Base-by-base conservation (phyloP, 2,329 filamentous ascomycete genomes). In the Pyrenochaeta sp. region DNA sequence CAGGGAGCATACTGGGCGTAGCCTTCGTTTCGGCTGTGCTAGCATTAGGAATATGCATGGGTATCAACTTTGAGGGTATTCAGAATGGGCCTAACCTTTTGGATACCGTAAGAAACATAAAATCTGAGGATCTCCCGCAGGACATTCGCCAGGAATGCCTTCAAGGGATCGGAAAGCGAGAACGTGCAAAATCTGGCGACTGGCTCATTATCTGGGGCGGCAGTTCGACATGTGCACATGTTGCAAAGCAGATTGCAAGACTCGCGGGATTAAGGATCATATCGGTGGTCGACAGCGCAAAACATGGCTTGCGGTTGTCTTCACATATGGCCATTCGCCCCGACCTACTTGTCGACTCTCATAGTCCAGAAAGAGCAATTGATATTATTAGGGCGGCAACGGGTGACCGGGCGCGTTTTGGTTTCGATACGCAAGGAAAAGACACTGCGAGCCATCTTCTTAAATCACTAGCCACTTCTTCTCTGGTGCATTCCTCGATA, bases 151-250 rank as follows among this genome's bases (percentile, higher is more conserved):
- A 79, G 4, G 89, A 92, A 68, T 88, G 86, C 50, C 79, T 90
- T n/a, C 69, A 80, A 0, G 81, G 82, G 0, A 84, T 89, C 5
- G 59, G 68, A 0, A 66, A 76, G 1, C 64, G 71, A 0, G 87
- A 90, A 57, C 77, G 86, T 7, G 83, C 86, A 1, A 77, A 78
- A 36, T 62, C 74, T 0, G 88, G 87, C 0, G 89, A 92, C 54
- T 92, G 88, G 84, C 75, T 92, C 33, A 86, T 85, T 1, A 85
- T 92, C 41, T 92, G 90, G 89, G 90, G 90, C 51, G 90, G 72
- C 7, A 91, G 88, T 1, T 89, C 88, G 0, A 90, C 87, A 0
- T 90, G 87, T 1, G 90, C 88, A 0, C 83, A 87, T 58, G 78
- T 90, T 6, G 80, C 84, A 0, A 81, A 88, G 3, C 90, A 92